Evolutionary conservation across 805 yeast species (phyloP).

Genomic region (Saccharomycopsis amapae): DNA sequence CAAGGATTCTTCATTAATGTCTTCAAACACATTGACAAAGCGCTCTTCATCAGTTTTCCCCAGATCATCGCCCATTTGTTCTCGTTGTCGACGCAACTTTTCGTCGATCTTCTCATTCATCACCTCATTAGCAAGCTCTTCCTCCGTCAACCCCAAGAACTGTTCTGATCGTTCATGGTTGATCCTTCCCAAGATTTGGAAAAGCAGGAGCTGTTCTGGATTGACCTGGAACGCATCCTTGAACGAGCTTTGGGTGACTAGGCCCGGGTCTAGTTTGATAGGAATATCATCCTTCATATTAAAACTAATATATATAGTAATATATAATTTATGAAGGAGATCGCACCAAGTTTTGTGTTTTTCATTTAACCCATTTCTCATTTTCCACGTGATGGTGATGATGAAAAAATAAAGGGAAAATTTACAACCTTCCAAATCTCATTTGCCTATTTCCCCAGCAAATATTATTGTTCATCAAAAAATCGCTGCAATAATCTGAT

Average conservation of each 20-base stretch:
- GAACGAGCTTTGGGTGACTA: constrained; percentile 14
- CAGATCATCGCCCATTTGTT: not conserved
- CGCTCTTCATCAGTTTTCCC: constrained; percentile 4
- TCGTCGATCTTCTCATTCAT: constrained; percentile 6
- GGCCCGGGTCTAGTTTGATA: constrained; percentile 17
- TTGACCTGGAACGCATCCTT: constrained; percentile 17
- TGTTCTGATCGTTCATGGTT: constrained; percentile 14
- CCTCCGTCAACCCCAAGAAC: constrained; percentile 13
- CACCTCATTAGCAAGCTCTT: constrained; percentile 14
- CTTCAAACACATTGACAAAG: constrained; percentile 5
- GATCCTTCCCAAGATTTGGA: constrained; percentile 8
- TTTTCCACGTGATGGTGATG: not conserved
- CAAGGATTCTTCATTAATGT: not conserved
- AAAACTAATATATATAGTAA: not conserved
- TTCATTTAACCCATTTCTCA: not conserved
- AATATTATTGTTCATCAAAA: no score
- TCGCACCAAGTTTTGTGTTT: not conserved
- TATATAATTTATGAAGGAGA: not conserved
- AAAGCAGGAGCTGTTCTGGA: constrained; percentile 9
- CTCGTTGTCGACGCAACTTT: constrained; percentile 2
- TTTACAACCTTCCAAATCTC: no score
- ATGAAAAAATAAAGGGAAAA: no score
- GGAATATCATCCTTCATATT: constrained; percentile 8
- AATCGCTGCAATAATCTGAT: no score
- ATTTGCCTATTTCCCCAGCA: no score